Percentiles rank a stretch among this genome's conserved stretches.
These are phyloP conservation scores for Penicillium brevicompactum DNA, from an alignment of 2,329 filamentous ascomycete genomes.

Conservation along the genomic window DNA sequence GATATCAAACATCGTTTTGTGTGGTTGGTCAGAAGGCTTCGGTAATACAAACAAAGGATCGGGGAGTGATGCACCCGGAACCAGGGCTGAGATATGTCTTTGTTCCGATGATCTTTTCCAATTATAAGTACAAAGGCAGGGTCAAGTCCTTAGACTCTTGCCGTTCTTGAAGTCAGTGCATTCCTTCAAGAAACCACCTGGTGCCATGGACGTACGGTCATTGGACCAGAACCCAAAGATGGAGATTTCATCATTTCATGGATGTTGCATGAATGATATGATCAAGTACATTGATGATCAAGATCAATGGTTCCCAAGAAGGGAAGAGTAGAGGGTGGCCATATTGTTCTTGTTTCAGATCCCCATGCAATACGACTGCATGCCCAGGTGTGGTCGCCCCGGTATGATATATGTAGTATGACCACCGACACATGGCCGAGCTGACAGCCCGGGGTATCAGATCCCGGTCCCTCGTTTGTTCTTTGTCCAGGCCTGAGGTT, in stretches of 20 bases:
- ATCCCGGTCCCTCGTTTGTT: neutral
- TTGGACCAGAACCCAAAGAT: neutral
- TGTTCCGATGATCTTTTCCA: neutral
- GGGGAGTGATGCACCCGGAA: neutral
- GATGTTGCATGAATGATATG: neutral
- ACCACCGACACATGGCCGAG: neutral
- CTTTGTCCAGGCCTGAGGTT: neutral
- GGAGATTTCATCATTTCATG: neutral
- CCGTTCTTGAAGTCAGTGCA: neutral
- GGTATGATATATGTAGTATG: neutral
- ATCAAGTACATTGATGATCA: neutral
- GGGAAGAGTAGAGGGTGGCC: neutral
- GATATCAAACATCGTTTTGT: neutral
- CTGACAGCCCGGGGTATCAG: neutral
- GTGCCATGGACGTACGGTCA: neutral
- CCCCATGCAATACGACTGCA: neutral
- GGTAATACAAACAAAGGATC: conserved; percentile 7
- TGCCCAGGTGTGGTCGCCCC: neutral
- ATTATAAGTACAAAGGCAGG: neutral
- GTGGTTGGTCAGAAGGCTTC: conserved; percentile 1
- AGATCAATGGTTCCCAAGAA: neutral
- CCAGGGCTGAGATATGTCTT: neutral
- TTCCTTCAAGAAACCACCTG: neutral
- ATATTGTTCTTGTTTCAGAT: neutral
- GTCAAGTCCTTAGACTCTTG: neutral